These are phyloP conservation scores for Aspergillus sp. DNA, from an alignment of 2,329 filamentous ascomycete genomes.

Conservation along the genomic window DNA sequence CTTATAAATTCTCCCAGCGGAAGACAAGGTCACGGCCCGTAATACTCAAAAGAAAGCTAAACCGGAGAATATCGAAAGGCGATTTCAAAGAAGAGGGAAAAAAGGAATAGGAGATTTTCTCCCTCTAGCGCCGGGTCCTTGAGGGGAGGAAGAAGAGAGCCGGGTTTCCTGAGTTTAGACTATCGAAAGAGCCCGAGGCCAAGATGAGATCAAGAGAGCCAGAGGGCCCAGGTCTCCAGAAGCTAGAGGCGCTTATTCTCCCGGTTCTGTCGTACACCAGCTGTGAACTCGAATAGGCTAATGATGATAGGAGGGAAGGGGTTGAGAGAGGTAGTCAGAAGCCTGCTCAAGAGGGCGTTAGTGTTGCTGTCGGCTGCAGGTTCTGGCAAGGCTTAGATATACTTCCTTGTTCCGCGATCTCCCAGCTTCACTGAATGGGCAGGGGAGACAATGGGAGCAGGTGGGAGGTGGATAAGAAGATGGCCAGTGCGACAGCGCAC, in stretches of 20 bases:
- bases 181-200: constrained; percentile 2
- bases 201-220: not conserved
- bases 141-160: not conserved
- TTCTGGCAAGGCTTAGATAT: constrained; percentile 22
- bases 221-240: not conserved
- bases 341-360: not conserved
- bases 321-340: constrained; percentile 3
- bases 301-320: not conserved
- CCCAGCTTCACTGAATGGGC: constrained; percentile 10
- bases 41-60: not conserved
- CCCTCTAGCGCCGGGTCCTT: not conserved
- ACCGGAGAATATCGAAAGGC: constrained; percentile 1
- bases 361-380: constrained; percentile 12
- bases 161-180: not conserved
- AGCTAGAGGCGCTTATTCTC: not conserved
- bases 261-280: not conserved
- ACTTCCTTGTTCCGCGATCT: constrained; percentile 13
- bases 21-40: constrained; percentile 1
- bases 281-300: not conserved
- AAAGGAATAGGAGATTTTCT: constrained; percentile 13
- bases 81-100: not conserved
- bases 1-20: constrained; percentile 11
- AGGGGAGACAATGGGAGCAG: constrained; percentile 6
- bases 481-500: constrained; percentile 32
- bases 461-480: constrained; percentile 3